A percentile compares a stretch with the other conserved stretches of the same genome.
These are phyloP conservation scores for Iris macrosiphon DNA, from an alignment of 106 monocot species.

Conservation along the genomic window DNA sequence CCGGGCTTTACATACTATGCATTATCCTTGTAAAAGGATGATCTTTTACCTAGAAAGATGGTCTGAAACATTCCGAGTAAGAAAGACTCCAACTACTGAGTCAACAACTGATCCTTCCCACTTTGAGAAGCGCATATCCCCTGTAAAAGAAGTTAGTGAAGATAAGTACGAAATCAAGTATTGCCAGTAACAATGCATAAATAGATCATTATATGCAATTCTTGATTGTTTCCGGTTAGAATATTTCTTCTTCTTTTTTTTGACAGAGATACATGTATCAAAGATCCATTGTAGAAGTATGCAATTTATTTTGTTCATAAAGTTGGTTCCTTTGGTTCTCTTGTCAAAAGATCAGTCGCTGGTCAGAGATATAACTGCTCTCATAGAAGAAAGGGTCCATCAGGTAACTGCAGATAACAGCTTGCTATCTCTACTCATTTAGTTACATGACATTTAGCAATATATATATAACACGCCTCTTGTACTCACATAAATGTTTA, in stretches of 20 bases:
- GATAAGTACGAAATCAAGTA: not conserved
- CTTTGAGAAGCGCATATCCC: constrained; percentile 43
- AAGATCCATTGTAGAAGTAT: not conserved
- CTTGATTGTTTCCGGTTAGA: not conserved
- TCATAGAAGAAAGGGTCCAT: too few relatives aligned
- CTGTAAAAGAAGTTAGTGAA: constrained; percentile 12
- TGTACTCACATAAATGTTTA: too few relatives aligned
- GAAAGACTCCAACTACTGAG: constrained; percentile 53
- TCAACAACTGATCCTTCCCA: constrained; percentile 68
- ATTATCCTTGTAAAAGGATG: not conserved
- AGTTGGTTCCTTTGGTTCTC: too few relatives aligned
- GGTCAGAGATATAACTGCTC: too few relatives aligned
- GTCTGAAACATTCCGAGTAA: constrained; percentile 61
- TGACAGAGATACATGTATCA: too few relatives aligned
- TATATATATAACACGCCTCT: too few relatives aligned
- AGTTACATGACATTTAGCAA: too few relatives aligned
- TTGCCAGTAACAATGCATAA: too few relatives aligned
- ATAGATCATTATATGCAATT: not conserved
- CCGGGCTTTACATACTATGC: not conserved
- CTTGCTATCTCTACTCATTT: too few relatives aligned
- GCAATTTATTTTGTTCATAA: too few relatives aligned
- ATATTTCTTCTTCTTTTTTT: not conserved
- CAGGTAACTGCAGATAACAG: not conserved
- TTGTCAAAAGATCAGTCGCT: too few relatives aligned
- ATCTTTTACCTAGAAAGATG: constrained; percentile 47